These are phyloP conservation scores for Fusarium agapanthi DNA, from an alignment of 2,329 filamentous ascomycete species.

Conservation along the genomic window DNA sequence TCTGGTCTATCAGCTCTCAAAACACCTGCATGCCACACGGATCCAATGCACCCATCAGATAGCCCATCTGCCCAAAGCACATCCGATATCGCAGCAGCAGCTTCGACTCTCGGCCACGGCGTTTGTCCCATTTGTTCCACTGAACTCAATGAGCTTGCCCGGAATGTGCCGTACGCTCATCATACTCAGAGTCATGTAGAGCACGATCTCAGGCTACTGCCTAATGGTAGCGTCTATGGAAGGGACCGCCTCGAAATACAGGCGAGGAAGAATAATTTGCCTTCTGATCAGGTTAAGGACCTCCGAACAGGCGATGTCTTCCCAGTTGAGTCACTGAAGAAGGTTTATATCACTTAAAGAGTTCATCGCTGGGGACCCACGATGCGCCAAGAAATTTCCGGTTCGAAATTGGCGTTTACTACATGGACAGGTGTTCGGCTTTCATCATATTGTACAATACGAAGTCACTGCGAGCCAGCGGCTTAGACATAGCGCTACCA, in stretches of 20 bases:
- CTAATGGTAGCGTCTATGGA: slow-evolving; percentile 88
- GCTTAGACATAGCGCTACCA: neutral
- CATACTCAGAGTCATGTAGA: slow-evolving; percentile 95
- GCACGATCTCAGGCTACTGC: slow-evolving; percentile 83
- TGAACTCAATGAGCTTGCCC: slow-evolving; percentile 90
- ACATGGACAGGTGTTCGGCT: neutral
- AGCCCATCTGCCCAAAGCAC: slow-evolving; percentile 57
- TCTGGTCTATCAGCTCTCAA: slow-evolving; percentile 95
- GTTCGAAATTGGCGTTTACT: neutral
- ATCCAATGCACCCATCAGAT: slow-evolving; percentile 9
- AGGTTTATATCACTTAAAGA: slow-evolving; percentile 85
- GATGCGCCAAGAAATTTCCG: neutral
- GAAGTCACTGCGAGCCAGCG: neutral
- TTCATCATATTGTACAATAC: slow-evolving; percentile 1
- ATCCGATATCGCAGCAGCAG: slow-evolving; percentile 48
- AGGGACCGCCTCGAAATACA: slow-evolving; percentile 76
- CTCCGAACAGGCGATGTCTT: slow-evolving; percentile 78
- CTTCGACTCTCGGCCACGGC: slow-evolving; percentile 68
- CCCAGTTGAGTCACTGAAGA: slow-evolving; percentile 71
- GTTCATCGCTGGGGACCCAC: neutral
- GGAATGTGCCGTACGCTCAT: slow-evolving; percentile 90
- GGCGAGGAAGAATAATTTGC: slow-evolving; percentile 80
- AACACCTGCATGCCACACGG: slow-evolving; percentile 83
- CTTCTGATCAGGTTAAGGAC: slow-evolving; percentile 75
- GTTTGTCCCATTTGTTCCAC: slow-evolving; percentile 96